Percentiles rank a stretch among this genome's conserved stretches.
Evolutionary conservation across 2,329 filamentous ascomycete species (phyloP).

Genomic region (Stagonosporopsis chrysanthemi): DNA sequence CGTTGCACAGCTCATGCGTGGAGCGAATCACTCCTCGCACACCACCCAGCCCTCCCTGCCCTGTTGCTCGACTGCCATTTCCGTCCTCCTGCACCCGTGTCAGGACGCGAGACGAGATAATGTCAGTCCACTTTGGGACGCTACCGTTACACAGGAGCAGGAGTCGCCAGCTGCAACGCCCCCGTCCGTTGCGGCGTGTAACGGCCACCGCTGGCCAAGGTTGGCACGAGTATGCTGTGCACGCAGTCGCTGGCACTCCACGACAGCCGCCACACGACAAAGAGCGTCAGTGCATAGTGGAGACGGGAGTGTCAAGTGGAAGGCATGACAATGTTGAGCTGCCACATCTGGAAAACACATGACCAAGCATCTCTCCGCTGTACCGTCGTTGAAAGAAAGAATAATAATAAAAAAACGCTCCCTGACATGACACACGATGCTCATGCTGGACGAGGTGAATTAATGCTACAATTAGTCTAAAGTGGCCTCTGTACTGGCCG

Average conservation of each 20-base stretch:
- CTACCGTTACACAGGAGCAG: constrained; percentile 17
- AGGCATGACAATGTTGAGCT: constrained; percentile 10
- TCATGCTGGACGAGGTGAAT: constrained; percentile 12
- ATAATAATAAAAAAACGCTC: neutral
- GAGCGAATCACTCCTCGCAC: constrained; percentile 30
- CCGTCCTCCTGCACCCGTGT: constrained; percentile 27
- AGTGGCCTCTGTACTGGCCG: constrained; percentile 14
- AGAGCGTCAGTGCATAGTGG: constrained; percentile 10
- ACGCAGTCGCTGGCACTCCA: constrained; percentile 33
- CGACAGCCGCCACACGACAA: constrained; percentile 29
- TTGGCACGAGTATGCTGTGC: constrained; percentile 20
- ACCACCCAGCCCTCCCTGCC: constrained; percentile 23
- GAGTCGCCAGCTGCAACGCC: constrained; percentile 4
- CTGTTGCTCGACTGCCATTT: constrained; percentile 26
- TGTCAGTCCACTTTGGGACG: constrained; percentile 20
- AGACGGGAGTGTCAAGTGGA: constrained; percentile 16
- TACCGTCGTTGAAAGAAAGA: too few species aligned
- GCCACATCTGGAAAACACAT: neutral
- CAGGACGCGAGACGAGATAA: constrained; percentile 22
- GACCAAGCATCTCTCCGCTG: too few species aligned
- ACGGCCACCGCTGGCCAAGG: constrained; percentile 11
- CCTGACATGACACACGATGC: neutral
- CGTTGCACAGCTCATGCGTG: constrained; percentile 30
- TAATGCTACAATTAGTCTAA: constrained; percentile 22
- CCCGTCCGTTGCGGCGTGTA: constrained; percentile 11